These are phyloP conservation scores for Fusarium secorum DNA, from an alignment of 2,329 filamentous ascomycete genomes.

Conservation along the genomic window DNA sequence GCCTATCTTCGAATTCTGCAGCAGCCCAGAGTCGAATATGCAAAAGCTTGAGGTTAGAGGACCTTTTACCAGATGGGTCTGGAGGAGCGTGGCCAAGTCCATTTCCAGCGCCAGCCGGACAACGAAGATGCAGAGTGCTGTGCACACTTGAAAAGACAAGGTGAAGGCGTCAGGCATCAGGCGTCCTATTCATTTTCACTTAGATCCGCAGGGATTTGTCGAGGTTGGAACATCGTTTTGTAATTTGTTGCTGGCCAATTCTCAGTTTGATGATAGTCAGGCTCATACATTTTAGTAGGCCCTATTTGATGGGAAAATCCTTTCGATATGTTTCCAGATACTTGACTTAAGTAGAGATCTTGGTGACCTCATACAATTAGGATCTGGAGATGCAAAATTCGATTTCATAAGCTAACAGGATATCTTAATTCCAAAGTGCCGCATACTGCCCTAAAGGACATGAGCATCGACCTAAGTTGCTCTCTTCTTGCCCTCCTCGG, in stretches of 20 bases:
- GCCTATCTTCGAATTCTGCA: neutral
- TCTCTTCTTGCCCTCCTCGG: conserved; percentile 1
- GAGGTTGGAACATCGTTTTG: neutral
- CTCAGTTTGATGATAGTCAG: fast-evolving
- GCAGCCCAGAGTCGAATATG: neutral
- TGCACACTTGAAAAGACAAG: neutral
- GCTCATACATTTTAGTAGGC: neutral
- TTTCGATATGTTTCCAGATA: too few species aligned
- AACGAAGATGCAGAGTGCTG: neutral
- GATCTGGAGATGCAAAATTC: neutral
- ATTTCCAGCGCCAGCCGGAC: neutral
- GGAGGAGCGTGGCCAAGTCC: neutral
- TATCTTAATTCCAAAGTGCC: neutral
- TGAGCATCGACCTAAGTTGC: neutral
- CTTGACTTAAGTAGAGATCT: too few species aligned
- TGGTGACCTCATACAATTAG: fast-evolving
- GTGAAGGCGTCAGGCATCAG: neutral
- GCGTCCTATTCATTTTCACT: neutral
- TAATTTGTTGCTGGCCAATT: neutral
- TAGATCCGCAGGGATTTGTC: neutral
- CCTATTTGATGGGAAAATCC: fast-evolving
- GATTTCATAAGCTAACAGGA: neutral
- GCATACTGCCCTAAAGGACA: fast-evolving
- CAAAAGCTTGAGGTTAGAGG: neutral
- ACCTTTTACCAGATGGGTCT: neutral